A percentile compares a stretch with the other conserved stretches of the same genome.
These are phyloP conservation scores for Wickerhamomyces canadensis DNA, from an alignment of 805 yeast species.

Conservation along the genomic window DNA sequence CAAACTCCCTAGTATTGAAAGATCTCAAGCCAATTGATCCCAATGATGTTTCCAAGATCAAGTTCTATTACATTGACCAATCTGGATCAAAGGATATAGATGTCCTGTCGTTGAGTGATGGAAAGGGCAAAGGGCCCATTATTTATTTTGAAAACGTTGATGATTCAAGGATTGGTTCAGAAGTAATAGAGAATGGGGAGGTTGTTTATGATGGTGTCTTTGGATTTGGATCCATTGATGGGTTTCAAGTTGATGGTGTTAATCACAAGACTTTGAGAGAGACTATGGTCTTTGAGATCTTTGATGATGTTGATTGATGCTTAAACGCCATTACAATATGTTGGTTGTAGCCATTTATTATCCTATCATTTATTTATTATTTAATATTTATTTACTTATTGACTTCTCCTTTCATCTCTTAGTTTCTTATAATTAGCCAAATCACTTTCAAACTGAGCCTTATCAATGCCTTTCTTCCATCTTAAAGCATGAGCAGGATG, in stretches of 20 bases:
- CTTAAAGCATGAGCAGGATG: conserved; percentile 7
- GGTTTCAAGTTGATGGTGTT: neutral
- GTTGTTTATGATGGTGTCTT: neutral
- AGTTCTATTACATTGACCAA: too few relatives aligned
- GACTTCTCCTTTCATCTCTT: too few relatives aligned
- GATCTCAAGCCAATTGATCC: neutral
- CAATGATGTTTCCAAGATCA: neutral
- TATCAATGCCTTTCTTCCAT: conserved; percentile 14
- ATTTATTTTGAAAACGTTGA: neutral
- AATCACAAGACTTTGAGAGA: neutral
- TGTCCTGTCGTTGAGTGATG: too few relatives aligned
- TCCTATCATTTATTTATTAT: too few relatives aligned
- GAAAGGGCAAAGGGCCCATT: too few relatives aligned
- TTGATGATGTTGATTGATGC: too few relatives aligned
- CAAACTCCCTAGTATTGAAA: conserved; percentile 4
- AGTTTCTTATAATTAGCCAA: neutral
- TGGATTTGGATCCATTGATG: neutral
- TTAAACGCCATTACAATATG: too few relatives aligned
- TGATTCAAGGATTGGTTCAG: neutral
- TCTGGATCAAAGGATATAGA: too few relatives aligned
- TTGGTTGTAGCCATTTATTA: too few relatives aligned
- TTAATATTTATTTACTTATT: too few relatives aligned
- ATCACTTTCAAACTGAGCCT: conserved; percentile 21
- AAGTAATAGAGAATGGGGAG: neutral
- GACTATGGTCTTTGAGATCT: neutral